These are phyloP conservation scores for Pochonia chlamydosporia DNA, from an alignment of 2,329 filamentous ascomycete genomes.

Conservation along the genomic window DNA sequence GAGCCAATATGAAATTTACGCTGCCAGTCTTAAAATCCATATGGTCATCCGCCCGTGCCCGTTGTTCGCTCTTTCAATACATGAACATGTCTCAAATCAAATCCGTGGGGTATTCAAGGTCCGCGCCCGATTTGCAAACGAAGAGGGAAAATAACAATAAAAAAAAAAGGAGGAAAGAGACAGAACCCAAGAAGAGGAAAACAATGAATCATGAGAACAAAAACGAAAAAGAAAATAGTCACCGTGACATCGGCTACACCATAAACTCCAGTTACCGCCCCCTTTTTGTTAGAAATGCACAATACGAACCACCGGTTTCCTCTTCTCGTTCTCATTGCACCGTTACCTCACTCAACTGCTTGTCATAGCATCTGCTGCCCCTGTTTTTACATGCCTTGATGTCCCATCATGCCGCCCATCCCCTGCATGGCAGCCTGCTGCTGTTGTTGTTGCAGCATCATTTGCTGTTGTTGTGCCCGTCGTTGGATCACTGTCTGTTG, in stretches of 20 bases:
- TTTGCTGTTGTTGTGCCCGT: constrained; percentile 25
- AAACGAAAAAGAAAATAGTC: constrained; percentile 4
- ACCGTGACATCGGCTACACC: neutral
- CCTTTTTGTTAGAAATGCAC: neutral
- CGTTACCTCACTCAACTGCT: neutral
- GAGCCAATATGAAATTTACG: constrained; percentile 12
- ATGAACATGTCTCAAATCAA: constrained; percentile 16
- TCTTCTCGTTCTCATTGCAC: constrained; percentile 6
- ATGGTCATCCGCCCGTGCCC: neutral
- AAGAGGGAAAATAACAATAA: neutral
- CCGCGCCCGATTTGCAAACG: constrained; percentile 13
- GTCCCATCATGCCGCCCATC: constrained; percentile 50
- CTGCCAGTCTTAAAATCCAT: neutral
- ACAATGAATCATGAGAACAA: too few relatives aligned
- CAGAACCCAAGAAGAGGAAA: too few relatives aligned
- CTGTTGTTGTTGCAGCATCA: constrained; percentile 31
- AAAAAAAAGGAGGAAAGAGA: constrained; percentile 6
- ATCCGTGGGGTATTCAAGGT: constrained; percentile 25
- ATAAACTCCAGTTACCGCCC: constrained; percentile 2
- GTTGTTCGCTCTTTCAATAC: constrained; percentile 2
- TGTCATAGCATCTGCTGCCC: neutral
- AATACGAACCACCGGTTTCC: constrained; percentile 2
- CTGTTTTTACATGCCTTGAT: constrained; percentile 39
- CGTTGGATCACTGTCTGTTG: constrained; percentile 26
- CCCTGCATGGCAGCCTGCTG: constrained; percentile 40